Conservation (phyloP, 148 eudicot genomes). For the Suaeda aralocaspica region DNA sequence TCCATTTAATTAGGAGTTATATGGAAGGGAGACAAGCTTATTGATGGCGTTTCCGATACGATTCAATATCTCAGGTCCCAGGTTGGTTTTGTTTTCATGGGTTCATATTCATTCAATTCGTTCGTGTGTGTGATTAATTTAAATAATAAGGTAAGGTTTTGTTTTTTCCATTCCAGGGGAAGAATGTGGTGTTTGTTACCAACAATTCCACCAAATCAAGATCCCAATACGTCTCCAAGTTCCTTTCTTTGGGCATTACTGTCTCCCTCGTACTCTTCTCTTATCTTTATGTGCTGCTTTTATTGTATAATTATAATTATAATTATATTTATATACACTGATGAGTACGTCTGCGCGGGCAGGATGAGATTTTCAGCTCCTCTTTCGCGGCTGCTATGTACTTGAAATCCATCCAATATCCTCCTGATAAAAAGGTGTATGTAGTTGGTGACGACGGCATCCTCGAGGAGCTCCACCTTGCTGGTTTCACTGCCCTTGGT, state of each 20-base stretch:
- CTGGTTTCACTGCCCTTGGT: slow-evolving; percentile 78
- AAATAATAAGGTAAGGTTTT: too few relatives aligned
- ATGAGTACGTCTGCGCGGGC: too few relatives aligned
- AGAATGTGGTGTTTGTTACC: slow-evolving; percentile 76
- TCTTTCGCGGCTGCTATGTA: slow-evolving; percentile 91
- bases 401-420: slow-evolving; percentile 56
- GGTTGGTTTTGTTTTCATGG: slow-evolving; percentile 29
- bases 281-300: not conserved
- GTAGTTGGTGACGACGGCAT: slow-evolving; percentile 90
- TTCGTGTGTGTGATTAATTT: slow-evolving; percentile 52
- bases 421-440: slow-evolving; percentile 79
- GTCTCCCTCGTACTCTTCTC: slow-evolving; percentile 45
- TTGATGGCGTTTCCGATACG: slow-evolving; percentile 74
- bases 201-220: slow-evolving; percentile 90
- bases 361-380: slow-evolving; percentile 87
- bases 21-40: slow-evolving; percentile 89
- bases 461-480: slow-evolving; percentile 75
- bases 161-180: too few relatives aligned
- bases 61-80: slow-evolving; percentile 61
- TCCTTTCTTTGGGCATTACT: slow-evolving; percentile 70
- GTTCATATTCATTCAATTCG: too few relatives aligned
- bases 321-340: too few relatives aligned
- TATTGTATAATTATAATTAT: too few relatives aligned
- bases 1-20: slow-evolving; percentile 46
- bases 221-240: slow-evolving; percentile 61